Base-by-base conservation (phyloP, 208 protist genomes). In the Strigomonas culicis region DNA sequence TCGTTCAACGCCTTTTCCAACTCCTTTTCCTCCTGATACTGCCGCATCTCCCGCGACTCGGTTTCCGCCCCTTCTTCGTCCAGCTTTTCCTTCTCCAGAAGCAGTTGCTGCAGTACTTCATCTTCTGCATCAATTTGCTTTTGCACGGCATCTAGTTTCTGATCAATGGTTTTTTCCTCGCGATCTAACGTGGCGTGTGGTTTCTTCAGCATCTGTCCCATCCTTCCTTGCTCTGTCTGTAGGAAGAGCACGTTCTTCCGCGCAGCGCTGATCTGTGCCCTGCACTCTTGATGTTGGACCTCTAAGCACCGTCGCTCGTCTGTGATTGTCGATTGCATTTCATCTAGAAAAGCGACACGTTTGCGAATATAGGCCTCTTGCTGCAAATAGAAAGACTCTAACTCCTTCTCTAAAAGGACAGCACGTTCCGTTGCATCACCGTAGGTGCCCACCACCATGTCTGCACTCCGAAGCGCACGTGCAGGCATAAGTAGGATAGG, bases 241-340 rank as follows among this genome's bases (percentile, higher is more conserved):
- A 92, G 61, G 25, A 67, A 64, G 13, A 74, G 58, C 0, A 74
- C 63, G 36, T 76, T 77, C 43, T 75, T 83, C 2, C 88, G 80
- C 0, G 78, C 66, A 8, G 73, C 68, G 36, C 85, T 91, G 47
- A 95, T 95, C 72, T 89, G 83, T 27, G 69, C 71, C 13, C 90
- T 74, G 63, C 90, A 95, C 65, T 95, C 82, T 58, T 95, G 82
- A 46, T 95, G 90, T 46, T 93, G 86, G 13, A 85, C 55, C 65
- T 95, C 84, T 1, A 95, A 71, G 56, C 79, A 86, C n/a, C 79
- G 76, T 17, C 90, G 77, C 77, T 95, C 90, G 31, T 95, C 84
- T 0, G 86, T 78, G 34, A 95, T 90, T 43, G 72, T 80, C 39
- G 80, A 75, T 47, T 93, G 86, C 55, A 93, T 74, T 39, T 88